Evolutionary conservation across 208 protist species (phyloP).

Genomic region (Crithidia acanthocephali): DNA sequence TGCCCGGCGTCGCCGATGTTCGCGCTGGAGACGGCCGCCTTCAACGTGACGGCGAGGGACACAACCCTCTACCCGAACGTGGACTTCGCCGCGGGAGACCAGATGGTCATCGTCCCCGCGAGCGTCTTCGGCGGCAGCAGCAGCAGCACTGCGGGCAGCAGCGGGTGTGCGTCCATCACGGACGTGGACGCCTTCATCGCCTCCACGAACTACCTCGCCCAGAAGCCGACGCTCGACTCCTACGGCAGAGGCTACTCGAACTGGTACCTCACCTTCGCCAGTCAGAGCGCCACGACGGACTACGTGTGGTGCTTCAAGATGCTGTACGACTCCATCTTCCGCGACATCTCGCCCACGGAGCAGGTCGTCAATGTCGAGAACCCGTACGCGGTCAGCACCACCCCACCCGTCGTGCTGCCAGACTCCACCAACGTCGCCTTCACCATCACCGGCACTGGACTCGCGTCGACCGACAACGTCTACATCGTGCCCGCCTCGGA

Average conservation of each 20-base stretch:
- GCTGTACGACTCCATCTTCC: conserved; percentile 50
- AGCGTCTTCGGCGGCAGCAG: conserved; percentile 4
- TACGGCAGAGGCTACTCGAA: conserved; percentile 47
- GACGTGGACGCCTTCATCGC: conserved; percentile 26
- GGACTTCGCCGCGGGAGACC: conserved; percentile 55
- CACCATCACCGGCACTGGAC: conserved; percentile 50
- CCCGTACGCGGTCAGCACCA: conserved; percentile 47
- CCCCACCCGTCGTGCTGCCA: conserved; percentile 61
- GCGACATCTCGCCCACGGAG: conserved; percentile 33
- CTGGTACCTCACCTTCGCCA: conserved; percentile 69
- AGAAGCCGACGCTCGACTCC: conserved; percentile 38
- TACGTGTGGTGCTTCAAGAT: conserved; percentile 81
- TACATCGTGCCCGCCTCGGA: conserved; percentile 58
- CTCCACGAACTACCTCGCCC: conserved; percentile 26
- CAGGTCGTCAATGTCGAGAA: conserved; percentile 51
- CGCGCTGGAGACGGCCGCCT: conserved; percentile 64
- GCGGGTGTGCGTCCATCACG: conserved; percentile 30
- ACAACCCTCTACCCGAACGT: conserved; percentile 51
- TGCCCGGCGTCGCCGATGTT: conserved; percentile 44
- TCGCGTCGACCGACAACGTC: conserved; percentile 55
- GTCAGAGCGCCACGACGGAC: conserved; percentile 19
- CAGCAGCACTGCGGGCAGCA: conserved; percentile 5
- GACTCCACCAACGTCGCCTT: conserved; percentile 48
- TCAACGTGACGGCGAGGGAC: conserved; percentile 56
- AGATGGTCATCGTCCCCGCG: conserved; percentile 56